phyloP scores from a whole-genome alignment of 2,329 filamentous ascomycete species.

The Stromatinia cepivora region DNA sequence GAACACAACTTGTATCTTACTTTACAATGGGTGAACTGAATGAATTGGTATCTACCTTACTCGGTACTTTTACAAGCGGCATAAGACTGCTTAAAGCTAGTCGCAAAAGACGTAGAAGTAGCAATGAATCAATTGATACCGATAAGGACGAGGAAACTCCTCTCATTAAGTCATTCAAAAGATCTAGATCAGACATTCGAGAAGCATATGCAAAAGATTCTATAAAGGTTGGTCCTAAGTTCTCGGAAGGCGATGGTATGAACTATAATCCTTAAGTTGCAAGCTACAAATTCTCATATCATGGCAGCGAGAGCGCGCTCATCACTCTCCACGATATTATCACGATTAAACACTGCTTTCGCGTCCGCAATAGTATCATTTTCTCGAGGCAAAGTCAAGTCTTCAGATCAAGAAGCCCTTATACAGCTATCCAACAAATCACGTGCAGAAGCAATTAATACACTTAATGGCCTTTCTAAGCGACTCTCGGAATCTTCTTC shows the following conservation, averaged over 20 bases:
- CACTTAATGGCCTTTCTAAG: constrained; percentile 51
- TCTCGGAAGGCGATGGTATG: constrained; percentile 53
- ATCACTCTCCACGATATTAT: constrained; percentile 43
- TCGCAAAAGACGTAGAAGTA: constrained; percentile 34
- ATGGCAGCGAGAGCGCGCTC: constrained; percentile 36
- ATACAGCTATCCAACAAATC: constrained; percentile 50
- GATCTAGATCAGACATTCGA: constrained; percentile 42
- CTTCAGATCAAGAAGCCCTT: constrained; percentile 50
- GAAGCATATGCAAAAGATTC: constrained; percentile 47
- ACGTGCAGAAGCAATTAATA: constrained; percentile 49
- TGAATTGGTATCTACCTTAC: constrained; percentile 46
- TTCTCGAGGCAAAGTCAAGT: constrained; percentile 40
- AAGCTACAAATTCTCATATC: constrained; percentile 6
- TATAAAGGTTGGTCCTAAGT: constrained; percentile 45
- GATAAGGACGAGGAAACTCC: constrained; percentile 36
- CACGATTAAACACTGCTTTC: constrained; percentile 47
- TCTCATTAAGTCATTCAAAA: constrained; percentile 42
- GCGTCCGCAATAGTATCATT: constrained; percentile 44
- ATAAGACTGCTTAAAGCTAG: constrained; percentile 45
- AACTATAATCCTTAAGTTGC: neutral
- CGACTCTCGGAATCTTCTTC: constrained; percentile 39
- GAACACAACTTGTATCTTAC: neutral
- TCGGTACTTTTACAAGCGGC: constrained; percentile 48
- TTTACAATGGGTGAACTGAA: constrained; percentile 46
- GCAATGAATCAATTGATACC: neutral